A percentile compares a stretch with the other conserved stretches of the same genome.
Conservation (phyloP, 2,329 filamentous ascomycete species). For the Sphaerulina populicola region DNA sequence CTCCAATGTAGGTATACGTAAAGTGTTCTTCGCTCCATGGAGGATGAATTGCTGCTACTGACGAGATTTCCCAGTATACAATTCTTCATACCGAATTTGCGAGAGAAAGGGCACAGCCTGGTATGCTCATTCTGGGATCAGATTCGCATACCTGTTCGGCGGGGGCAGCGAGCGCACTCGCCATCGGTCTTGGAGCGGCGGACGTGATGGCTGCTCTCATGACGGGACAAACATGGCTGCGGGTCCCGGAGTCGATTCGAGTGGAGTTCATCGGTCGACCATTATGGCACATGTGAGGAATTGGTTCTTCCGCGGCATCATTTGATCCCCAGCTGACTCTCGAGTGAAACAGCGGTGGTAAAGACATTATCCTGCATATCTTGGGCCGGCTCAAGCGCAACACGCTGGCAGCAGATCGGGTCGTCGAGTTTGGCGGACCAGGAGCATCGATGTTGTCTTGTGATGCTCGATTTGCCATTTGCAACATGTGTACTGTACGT, state of each 20-base stretch:
- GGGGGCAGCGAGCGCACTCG: slow-evolving; percentile 8
- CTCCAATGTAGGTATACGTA: not conserved
- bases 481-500: slow-evolving; percentile 13
- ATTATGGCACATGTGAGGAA: slow-evolving; percentile 6
- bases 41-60: too few species aligned
- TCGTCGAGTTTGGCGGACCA: slow-evolving; percentile 9
- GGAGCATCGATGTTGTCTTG: not conserved
- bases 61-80: slow-evolving; percentile 2
- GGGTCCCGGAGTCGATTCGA: slow-evolving; percentile 10
- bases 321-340: too few species aligned
- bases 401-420: slow-evolving; percentile 8
- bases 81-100: slow-evolving; percentile 14
- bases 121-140: slow-evolving; percentile 9
- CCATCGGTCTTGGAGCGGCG: slow-evolving; percentile 13
- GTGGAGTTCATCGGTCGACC: slow-evolving; percentile 7
- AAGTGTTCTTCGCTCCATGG: not conserved
- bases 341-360: not conserved
- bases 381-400: slow-evolving; percentile 10
- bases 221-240: slow-evolving; percentile 13
- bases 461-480: slow-evolving; percentile 12
- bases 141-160: slow-evolving; percentile 10
- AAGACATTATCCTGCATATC: slow-evolving; percentile 14
- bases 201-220: slow-evolving; percentile 12
- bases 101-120: slow-evolving; percentile 8
- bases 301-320: too few species aligned